These are phyloP conservation scores for Xylaria telfairii DNA, from an alignment of 495 filamentous ascomycete genomes.

Conservation along the genomic window DNA sequence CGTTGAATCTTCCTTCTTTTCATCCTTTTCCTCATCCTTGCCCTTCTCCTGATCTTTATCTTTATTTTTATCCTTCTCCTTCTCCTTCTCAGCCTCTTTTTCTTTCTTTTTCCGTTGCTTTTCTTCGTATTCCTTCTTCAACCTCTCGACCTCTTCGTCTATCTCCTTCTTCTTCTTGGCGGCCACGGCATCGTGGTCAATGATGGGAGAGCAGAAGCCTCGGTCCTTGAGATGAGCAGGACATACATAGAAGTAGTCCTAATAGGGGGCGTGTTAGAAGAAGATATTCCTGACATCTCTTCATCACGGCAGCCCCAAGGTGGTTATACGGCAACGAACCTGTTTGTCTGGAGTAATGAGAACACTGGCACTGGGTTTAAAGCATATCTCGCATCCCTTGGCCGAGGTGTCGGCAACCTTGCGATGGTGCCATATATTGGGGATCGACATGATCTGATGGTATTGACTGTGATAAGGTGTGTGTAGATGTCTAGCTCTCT, in stretches of 20 bases:
- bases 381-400: constrained; percentile 89
- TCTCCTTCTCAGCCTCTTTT: constrained; percentile 52
- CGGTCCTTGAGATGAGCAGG: constrained; percentile 82
- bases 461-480: not conserved
- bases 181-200: constrained; percentile 76
- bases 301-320: not conserved
- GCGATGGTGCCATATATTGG: constrained; percentile 86
- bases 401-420: constrained; percentile 82
- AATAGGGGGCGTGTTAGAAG: constrained; percentile 32
- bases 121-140: constrained; percentile 83
- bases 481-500: not conserved
- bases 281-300: constrained; percentile 6
- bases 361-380: constrained; percentile 84
- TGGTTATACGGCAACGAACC: constrained; percentile 52
- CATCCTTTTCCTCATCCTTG: constrained; percentile 47
- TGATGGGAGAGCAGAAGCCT: constrained; percentile 78
- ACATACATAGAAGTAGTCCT: constrained; percentile 97
- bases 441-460: constrained; percentile 56
- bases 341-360: constrained; percentile 90
- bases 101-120: constrained; percentile 71
- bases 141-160: constrained; percentile 71
- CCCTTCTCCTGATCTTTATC: constrained; percentile 48
- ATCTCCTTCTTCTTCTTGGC: constrained; percentile 72
- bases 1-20: constrained; percentile 34
- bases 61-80: constrained; percentile 61